phyloP scores from a whole-genome alignment of 2,329 filamentous ascomycete species.

The Penicillium sp. region DNA sequence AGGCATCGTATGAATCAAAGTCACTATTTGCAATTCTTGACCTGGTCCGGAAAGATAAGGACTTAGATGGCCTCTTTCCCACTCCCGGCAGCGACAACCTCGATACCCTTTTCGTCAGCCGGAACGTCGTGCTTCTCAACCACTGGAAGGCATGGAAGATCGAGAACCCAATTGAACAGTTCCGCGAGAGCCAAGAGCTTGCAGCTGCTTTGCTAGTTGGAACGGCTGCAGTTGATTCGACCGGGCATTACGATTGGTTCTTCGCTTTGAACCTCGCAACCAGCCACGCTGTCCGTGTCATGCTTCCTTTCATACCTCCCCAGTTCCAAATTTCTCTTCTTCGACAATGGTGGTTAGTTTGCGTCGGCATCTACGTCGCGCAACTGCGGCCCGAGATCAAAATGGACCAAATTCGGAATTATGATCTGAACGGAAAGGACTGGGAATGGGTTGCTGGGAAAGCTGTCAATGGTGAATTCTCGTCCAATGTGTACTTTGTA shows the following conservation, averaged over 20 bases:
- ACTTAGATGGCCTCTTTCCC: conserved; percentile 67
- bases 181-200: conserved; percentile 65
- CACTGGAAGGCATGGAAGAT: conserved; percentile 91
- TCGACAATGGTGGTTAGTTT: conserved; percentile 86
- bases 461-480: conserved; percentile 66
- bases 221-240: conserved; percentile 24
- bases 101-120: conserved; percentile 64
- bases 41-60: conserved; percentile 66
- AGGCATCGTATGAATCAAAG: conserved; percentile 59
- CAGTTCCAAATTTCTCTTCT: conserved; percentile 73
- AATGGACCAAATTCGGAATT: conserved; percentile 60
- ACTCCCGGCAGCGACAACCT: conserved; percentile 63
- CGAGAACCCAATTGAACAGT: conserved; percentile 68
- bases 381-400: conserved; percentile 72
- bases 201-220: conserved; percentile 49
- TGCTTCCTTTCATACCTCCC: conserved; percentile 73
- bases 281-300: conserved; percentile 81
- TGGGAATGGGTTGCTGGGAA: conserved; percentile 77
- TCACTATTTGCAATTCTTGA: conserved; percentile 70
- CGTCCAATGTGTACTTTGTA: conserved; percentile 78
- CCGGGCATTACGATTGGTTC: conserved; percentile 74
- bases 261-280: conserved; percentile 78
- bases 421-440: conserved; percentile 62
- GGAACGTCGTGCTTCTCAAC: conserved; percentile 71
- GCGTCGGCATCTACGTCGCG: conserved; percentile 73